Evolutionary conservation across 371 early-diverging fungal genomes (phyloP).

Genomic region (Polyrhizophydium stewartii): DNA sequence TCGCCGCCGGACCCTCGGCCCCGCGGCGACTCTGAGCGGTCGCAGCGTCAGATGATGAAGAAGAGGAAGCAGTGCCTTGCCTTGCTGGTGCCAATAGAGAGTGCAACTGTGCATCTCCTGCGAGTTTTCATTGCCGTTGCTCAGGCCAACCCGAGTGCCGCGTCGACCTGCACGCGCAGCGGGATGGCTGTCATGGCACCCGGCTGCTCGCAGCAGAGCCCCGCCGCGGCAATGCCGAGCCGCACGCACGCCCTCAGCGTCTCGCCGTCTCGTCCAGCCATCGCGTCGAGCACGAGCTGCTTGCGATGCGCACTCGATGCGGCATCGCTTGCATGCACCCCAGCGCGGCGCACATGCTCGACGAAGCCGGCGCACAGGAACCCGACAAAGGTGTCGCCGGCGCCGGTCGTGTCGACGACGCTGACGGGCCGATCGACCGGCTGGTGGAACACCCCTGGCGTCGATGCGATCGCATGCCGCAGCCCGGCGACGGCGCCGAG

Average conservation of each 20-base stretch:
- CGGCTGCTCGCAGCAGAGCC: conserved; percentile 5
- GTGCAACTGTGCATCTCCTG: too few species aligned
- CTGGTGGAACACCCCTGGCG: background rate
- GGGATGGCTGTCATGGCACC: conserved; percentile 9
- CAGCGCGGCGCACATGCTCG: background rate
- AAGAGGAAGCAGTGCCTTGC: too few species aligned
- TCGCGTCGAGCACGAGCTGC: background rate
- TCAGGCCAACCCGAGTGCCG: too few species aligned
- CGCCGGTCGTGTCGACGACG: conserved; percentile 33
- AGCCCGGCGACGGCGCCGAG: conserved; percentile 45
- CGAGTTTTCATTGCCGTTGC: too few species aligned
- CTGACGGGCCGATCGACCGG: conserved; percentile 11
- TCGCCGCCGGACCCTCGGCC: conserved; percentile 10
- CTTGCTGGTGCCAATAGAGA: too few species aligned
- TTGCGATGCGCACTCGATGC: too few species aligned
- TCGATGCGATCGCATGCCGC: conserved; percentile 42
- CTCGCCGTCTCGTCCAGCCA: background rate
- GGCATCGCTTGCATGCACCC: too few species aligned
- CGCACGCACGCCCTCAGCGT: background rate
- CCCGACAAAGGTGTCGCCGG: conserved; percentile 83
- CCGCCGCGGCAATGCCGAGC: background rate
- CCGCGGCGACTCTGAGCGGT: too few species aligned
- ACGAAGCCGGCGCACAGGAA: conserved; percentile 65
- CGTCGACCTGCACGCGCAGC: background rate
- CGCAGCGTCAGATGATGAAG: too few species aligned